A percentile compares a stretch with the other conserved stretches of the same genome.
Conservation (phyloP, 352 stramenopile species). For the Blastocystis hominis region DNA sequence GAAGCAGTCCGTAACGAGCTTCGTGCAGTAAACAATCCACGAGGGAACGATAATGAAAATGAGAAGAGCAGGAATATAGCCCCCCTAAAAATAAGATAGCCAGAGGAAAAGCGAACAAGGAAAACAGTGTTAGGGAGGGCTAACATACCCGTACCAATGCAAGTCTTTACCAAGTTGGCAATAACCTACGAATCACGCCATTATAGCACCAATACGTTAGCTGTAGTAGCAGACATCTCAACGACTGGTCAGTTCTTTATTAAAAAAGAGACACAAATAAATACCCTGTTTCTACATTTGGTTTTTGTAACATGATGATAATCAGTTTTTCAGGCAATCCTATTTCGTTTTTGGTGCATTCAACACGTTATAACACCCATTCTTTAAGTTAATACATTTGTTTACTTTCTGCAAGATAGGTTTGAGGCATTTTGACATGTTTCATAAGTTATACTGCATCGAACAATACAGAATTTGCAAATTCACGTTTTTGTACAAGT, state of each 20-base stretch:
- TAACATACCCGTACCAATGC: conserved; percentile 53
- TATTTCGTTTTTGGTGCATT: too few relatives aligned
- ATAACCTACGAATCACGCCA: background rate
- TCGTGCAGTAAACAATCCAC: conserved; percentile 53
- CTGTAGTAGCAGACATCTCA: conserved; percentile 39
- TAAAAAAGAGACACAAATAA: background rate
- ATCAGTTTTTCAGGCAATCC: background rate
- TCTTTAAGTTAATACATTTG: too few relatives aligned
- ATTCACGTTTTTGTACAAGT: background rate
- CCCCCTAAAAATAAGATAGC: background rate
- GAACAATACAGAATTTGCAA: too few relatives aligned
- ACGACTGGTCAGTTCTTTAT: background rate
- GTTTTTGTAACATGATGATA: background rate
- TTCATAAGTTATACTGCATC: too few relatives aligned
- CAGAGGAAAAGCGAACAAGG: background rate
- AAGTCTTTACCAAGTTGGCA: conserved; percentile 56
- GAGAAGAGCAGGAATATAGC: conserved; percentile 41
- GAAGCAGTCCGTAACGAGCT: conserved; percentile 38
- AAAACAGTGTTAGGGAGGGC: conserved; percentile 54
- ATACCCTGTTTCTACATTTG: background rate
- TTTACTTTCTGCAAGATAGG: too few relatives aligned
- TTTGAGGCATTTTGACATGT: too few relatives aligned
- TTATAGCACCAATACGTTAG: background rate
- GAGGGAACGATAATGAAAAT: conserved; percentile 53
- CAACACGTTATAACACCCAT: too few relatives aligned